phyloP scores from a whole-genome alignment of 768 basidiomycete genomes.

The Lentinula detonsa region DNA sequence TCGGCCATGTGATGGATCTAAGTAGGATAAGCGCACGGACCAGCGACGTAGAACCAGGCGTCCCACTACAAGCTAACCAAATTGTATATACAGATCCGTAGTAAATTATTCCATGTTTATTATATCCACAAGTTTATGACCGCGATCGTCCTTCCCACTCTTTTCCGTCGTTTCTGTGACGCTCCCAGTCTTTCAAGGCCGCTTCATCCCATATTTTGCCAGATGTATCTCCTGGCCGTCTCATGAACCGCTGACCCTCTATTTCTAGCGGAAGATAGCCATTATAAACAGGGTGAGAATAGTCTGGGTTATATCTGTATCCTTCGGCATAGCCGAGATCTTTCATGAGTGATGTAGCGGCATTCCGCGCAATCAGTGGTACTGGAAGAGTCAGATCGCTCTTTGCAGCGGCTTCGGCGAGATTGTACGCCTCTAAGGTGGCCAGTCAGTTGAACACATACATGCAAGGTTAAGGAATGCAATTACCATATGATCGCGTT shows the following conservation, averaged over 20 bases:
- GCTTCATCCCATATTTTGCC: constrained; percentile 59
- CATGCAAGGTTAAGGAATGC: not conserved
- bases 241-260: constrained; percentile 36
- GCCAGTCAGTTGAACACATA: not conserved
- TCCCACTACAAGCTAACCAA: not conserved
- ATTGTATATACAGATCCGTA: not conserved
- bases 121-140: not conserved
- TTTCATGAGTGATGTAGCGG: constrained; percentile 68
- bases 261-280: constrained; percentile 52
- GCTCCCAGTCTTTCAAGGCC: constrained; percentile 51
- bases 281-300: constrained; percentile 61
- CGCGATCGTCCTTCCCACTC: constrained; percentile 35
- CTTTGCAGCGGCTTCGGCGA: constrained; percentile 58
- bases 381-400: constrained; percentile 49
- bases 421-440: constrained; percentile 53
- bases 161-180: constrained; percentile 37
- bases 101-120: not conserved
- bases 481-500: constrained; percentile 54
- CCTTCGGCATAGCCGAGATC: constrained; percentile 60
- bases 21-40: not conserved
- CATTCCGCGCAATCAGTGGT: constrained; percentile 71
- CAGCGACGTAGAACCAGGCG: not conserved
- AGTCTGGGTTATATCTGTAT: constrained; percentile 61
- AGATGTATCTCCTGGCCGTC: constrained; percentile 31
- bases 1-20: not conserved